These are phyloP conservation scores for Fusarium keratoplasticum DNA, from an alignment of 2,329 filamentous ascomycete species.

Conservation along the genomic window DNA sequence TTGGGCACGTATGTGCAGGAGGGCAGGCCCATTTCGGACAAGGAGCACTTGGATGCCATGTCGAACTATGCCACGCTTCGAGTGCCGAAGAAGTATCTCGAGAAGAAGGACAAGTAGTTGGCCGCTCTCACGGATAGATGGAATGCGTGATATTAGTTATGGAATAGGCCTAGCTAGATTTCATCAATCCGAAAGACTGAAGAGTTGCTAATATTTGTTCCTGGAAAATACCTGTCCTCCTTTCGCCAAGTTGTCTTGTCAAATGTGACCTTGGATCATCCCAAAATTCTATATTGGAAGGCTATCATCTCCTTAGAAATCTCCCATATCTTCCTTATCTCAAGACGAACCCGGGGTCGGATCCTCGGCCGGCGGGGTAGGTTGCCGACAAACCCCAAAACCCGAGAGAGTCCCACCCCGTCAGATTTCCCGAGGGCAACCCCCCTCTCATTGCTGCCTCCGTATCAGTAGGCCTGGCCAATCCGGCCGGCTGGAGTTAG, in stretches of 20 bases:
- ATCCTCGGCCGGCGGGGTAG: not conserved
- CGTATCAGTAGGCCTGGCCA: not conserved
- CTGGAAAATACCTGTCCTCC: too few species aligned
- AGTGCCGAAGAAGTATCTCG: constrained; percentile 4
- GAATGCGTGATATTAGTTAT: too few species aligned
- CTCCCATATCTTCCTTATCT: not conserved
- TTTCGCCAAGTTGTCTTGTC: too few species aligned
- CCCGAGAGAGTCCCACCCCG: not conserved
- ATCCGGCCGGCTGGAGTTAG: too few species aligned
- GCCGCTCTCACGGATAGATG: not conserved
- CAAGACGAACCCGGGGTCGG: not conserved
- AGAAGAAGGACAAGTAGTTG: constrained; percentile 9
- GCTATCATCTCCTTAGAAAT: too few species aligned
- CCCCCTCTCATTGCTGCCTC: not conserved
- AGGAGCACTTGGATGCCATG: constrained; percentile 23
- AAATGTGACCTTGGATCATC: too few species aligned
- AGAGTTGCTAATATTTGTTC: too few species aligned
- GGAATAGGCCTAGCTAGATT: too few species aligned
- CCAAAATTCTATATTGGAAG: too few species aligned
- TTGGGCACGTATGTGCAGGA: constrained; percentile 16
- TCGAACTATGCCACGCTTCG: constrained; percentile 16
- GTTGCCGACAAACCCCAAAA: not conserved
- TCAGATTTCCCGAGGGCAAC: not conserved
- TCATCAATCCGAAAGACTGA: too few species aligned
- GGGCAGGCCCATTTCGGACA: constrained; percentile 14